Percentiles rank a stretch among this genome's conserved stretches.
Evolutionary conservation across 2,329 filamentous ascomycete genomes (phyloP).

Genomic region (Coniochaeta prunicola): DNA sequence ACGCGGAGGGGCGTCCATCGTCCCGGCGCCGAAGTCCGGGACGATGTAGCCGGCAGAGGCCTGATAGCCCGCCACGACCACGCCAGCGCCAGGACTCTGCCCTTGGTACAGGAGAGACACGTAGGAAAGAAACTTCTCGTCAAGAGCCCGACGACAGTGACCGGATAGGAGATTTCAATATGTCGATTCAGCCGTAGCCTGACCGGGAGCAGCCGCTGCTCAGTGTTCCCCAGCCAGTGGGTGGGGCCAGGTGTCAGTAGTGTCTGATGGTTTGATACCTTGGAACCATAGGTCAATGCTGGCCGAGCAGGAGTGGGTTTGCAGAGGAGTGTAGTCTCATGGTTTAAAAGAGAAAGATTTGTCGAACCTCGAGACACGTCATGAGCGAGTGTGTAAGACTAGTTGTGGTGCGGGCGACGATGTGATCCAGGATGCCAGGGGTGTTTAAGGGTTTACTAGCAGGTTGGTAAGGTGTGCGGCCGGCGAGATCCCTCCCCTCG

Average conservation of each 20-base stretch:
- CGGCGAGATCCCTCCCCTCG: neutral
- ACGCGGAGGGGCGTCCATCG: slow-evolving; percentile 25
- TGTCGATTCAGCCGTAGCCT: neutral
- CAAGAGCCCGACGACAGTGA: neutral
- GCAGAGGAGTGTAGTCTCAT: neutral
- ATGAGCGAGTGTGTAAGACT: neutral
- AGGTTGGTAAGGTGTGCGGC: no score
- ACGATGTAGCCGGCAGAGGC: slow-evolving; percentile 22
- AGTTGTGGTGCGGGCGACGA: neutral
- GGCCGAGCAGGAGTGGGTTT: neutral
- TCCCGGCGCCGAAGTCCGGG: slow-evolving; percentile 26
- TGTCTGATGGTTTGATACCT: neutral
- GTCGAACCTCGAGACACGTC: slow-evolving; percentile 4
- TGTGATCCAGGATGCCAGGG: neutral
- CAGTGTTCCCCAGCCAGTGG: neutral
- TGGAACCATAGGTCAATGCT: neutral
- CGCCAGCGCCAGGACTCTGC: slow-evolving; percentile 7
- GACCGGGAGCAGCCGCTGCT: neutral
- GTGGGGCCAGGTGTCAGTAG: slow-evolving; percentile 13
- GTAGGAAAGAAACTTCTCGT: neutral
- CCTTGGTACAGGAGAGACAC: neutral
- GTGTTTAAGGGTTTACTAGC: no score
- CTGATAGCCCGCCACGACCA: slow-evolving; percentile 28
- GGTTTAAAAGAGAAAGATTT: slow-evolving; percentile 4
- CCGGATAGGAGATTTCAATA: slow-evolving; percentile 5